Evolutionary conservation across 2,329 filamentous ascomycete genomes (phyloP).

Genomic region (Xenoacremonium recifei): DNA sequence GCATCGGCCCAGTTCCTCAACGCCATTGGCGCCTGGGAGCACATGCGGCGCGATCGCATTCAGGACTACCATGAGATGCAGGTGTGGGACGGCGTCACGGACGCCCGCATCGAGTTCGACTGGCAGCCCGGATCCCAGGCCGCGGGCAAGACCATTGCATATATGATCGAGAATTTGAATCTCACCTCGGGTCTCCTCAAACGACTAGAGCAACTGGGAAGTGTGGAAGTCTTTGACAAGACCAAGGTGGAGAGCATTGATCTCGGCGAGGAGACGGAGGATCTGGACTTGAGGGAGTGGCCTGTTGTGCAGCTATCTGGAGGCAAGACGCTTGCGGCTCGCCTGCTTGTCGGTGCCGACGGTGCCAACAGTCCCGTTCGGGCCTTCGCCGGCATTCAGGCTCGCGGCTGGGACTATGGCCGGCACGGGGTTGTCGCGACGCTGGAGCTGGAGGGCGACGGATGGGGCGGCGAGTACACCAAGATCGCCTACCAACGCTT

Average conservation of each 20-base stretch:
- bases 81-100: conserved; percentile 94
- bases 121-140: conserved; percentile 55
- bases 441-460: conserved; percentile 65
- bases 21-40: conserved; percentile 79
- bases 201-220: conserved; percentile 67
- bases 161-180: conserved; percentile 96
- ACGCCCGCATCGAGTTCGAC: conserved; percentile 85
- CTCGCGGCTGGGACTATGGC: conserved; percentile 89
- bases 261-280: conserved; percentile 66
- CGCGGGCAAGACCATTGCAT: conserved; percentile 70
- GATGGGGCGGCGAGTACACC: conserved; percentile 50
- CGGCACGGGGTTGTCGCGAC: conserved; percentile 91
- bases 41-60: conserved; percentile 69
- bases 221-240: conserved; percentile 70
- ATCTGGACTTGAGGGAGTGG: conserved; percentile 80
- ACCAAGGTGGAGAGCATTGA: conserved; percentile 78
- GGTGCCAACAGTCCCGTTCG: conserved; percentile 94
- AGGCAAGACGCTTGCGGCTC: conserved; percentile 68
- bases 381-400: conserved; percentile 81
- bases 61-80: conserved; percentile 96
- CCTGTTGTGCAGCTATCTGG: conserved; percentile 75
- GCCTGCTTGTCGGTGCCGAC: conserved; percentile 88
- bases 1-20: conserved; percentile 81
- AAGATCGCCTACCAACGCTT: conserved; percentile 95
- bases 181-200: conserved; percentile 75